Evolutionary conservation across 495 filamentous ascomycete species (phyloP).

Genomic region (Hypoxylon lienhwacheense): DNA sequence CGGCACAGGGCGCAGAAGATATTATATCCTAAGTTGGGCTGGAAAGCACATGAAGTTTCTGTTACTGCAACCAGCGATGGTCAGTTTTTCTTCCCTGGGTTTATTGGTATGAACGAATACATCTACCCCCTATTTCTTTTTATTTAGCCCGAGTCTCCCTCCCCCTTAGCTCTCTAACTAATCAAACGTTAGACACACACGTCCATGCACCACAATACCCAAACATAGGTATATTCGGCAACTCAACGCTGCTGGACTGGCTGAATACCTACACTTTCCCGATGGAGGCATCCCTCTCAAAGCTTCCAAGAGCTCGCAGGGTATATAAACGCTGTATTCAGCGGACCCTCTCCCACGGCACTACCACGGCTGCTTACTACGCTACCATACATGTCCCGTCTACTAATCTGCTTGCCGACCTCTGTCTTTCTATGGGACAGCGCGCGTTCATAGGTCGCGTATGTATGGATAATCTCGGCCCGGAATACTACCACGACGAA

Average conservation of each 20-base stretch:
- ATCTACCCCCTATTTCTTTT: background rate
- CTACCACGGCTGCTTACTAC: conserved; percentile 89
- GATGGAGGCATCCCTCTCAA: conserved; percentile 71
- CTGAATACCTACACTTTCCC: conserved; percentile 95
- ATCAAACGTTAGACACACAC: conserved; percentile 73
- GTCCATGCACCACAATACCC: conserved; percentile 94
- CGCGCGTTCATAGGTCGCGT: conserved; percentile 87
- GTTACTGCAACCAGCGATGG: conserved; percentile 44
- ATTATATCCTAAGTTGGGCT: conserved; percentile 41
- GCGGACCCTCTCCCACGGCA: conserved; percentile 83
- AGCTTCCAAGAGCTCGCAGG: conserved; percentile 49
- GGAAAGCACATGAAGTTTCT: conserved; percentile 43
- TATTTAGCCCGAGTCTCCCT: background rate
- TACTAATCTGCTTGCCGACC: conserved; percentile 84
- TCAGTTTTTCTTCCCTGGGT: conserved; percentile 91
- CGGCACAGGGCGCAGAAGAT: conserved; percentile 28
- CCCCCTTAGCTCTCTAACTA: conserved; percentile 18
- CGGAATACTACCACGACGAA: conserved; percentile 74
- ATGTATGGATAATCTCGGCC: conserved; percentile 83
- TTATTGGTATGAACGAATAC: conserved; percentile 65
- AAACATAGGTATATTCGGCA: conserved; percentile 89
- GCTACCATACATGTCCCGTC: conserved; percentile 79
- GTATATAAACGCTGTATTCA: conserved; percentile 76
- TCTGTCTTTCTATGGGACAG: conserved; percentile 76
- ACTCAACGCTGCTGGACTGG: conserved; percentile 87